These are phyloP conservation scores for Botryotinia calthae DNA, from an alignment of 2,329 filamentous ascomycete genomes.

Conservation along the genomic window DNA sequence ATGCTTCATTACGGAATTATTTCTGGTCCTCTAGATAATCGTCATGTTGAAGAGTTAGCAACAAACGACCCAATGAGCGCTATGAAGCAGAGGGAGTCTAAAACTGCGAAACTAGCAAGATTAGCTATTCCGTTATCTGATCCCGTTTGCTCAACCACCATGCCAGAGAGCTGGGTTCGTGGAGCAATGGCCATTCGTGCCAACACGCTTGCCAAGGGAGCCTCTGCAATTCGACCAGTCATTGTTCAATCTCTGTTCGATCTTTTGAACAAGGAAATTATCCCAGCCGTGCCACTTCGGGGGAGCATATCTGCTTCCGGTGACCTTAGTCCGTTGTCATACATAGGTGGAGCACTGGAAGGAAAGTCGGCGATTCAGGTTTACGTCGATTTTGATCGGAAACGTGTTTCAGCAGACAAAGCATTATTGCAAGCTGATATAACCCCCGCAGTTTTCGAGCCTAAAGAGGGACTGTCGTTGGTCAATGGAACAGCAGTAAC, in stretches of 20 bases:
- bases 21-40: neutral
- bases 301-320: constrained; percentile 58
- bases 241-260: neutral
- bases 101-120: neutral
- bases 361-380: constrained; percentile 32
- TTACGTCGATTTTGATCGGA: neutral
- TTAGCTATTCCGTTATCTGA: neutral
- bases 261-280: constrained; percentile 26
- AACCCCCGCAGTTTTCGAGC: constrained; percentile 40
- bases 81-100: neutral
- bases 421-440: neutral
- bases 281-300: constrained; percentile 52
- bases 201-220: neutral
- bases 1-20: neutral
- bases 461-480: constrained; percentile 52
- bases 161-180: neutral
- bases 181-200: neutral
- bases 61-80: neutral
- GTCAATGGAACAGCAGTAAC: constrained; percentile 50
- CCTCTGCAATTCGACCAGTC: neutral
- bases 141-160: neutral
- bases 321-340: constrained; percentile 56
- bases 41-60: neutral
- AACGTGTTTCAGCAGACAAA: neutral
- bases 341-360: constrained; percentile 49